Conservation (phyloP, 768 basidiomycete species). For the Tephrocybe sp. region DNA sequence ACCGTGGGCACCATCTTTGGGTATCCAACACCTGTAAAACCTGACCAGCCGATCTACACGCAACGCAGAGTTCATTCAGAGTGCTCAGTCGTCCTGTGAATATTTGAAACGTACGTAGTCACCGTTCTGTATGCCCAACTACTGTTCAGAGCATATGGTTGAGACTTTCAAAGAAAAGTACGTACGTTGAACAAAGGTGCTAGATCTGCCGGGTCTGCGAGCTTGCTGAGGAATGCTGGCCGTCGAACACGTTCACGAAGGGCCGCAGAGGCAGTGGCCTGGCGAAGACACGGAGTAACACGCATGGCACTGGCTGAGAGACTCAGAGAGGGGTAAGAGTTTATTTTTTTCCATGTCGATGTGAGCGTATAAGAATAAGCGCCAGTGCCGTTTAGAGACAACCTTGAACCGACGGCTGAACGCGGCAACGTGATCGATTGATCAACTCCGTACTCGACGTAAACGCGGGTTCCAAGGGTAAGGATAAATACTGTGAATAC, state of each 20-base stretch:
- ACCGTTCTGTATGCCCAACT: conserved; percentile 37
- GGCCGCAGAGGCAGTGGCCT: conserved; percentile 28
- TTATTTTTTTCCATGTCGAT: no score
- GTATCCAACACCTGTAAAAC: conserved; percentile 50
- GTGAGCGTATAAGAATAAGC: no score
- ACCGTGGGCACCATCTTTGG: conserved; percentile 44
- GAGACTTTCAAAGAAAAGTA: no score
- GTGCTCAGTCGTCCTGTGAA: neutral
- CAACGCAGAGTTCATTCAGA: neutral
- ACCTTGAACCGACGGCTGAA: no score
- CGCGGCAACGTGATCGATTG: no score
- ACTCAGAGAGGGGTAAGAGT: no score
- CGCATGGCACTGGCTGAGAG: conserved; percentile 23
- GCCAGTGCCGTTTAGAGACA: no score
- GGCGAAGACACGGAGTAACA: conserved; percentile 25
- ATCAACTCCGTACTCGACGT: no score
- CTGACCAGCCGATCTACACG: conserved; percentile 47
- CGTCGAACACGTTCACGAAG: conserved; percentile 42
- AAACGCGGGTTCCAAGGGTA: no score
- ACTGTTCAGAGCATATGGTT: no score
- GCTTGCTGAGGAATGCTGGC: conserved; percentile 34
- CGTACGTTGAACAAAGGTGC: conserved; percentile 41
- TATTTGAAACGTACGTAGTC: conserved; percentile 37
- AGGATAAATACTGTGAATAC: no score
- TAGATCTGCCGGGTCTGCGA: conserved; percentile 36